A percentile compares a stretch with the other conserved stretches of the same genome.
Evolutionary conservation across 1,284 basidiomycete genomes (phyloP).

Genomic region (Marasmius tenuissimus): DNA sequence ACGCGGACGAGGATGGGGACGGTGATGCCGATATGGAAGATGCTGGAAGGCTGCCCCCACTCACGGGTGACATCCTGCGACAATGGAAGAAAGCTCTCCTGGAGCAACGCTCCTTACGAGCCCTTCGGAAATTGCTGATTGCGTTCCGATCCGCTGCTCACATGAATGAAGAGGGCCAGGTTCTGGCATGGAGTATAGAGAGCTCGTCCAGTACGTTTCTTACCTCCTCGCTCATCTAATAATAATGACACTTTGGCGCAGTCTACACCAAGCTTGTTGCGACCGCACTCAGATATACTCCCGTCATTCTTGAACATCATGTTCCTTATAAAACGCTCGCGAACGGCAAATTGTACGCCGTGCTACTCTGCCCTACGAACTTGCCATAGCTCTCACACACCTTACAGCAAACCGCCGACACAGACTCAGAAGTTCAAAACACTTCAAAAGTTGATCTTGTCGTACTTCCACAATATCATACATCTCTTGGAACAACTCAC

Average conservation of each 20-base stretch:
- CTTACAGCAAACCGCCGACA: constrained; percentile 68
- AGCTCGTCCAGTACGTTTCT: constrained; percentile 60
- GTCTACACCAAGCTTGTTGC: constrained; percentile 93
- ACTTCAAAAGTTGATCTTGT: constrained; percentile 88
- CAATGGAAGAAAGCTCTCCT: constrained; percentile 92
- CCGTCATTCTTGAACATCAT: constrained; percentile 86
- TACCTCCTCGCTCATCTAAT: constrained; percentile 2
- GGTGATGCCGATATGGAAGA: constrained; percentile 43
- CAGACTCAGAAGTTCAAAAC: constrained; percentile 75
- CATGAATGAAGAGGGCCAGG: constrained; percentile 84
- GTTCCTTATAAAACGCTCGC: constrained; percentile 83
- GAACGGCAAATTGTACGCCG: constrained; percentile 80
- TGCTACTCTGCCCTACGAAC: constrained; percentile 6
- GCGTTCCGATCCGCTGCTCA: constrained; percentile 89
- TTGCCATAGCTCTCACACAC: constrained; percentile 3
- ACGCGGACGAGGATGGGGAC: constrained; percentile 33
- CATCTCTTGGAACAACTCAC: constrained; percentile 80
- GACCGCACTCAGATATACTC: constrained; percentile 89
- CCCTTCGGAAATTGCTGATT: constrained; percentile 82
- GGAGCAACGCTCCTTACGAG: constrained; percentile 86
- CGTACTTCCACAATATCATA: constrained; percentile 85
- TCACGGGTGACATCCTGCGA: constrained; percentile 77
- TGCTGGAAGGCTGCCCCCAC: constrained; percentile 49
- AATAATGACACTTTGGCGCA: constrained; percentile 26
- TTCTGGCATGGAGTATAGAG: constrained; percentile 81